Percentiles rank a stretch among this genome's conserved stretches.
phyloP scores from a whole-genome alignment of 352 stramenopile genomes.

The Phytophthora syringae region DNA sequence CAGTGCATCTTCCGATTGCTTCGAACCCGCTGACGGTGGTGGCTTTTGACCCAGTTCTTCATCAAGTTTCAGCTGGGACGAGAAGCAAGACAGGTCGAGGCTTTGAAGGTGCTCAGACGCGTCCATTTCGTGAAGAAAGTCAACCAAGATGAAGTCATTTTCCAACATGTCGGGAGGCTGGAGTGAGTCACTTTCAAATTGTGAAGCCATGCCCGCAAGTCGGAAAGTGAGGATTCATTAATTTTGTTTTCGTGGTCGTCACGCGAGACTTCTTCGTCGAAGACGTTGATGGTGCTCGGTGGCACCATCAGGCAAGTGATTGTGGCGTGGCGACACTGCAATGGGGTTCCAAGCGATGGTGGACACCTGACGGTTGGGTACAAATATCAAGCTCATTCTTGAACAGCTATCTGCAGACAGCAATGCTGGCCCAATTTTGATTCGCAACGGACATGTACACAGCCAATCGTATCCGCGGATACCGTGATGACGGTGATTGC shows the following conservation, averaged over 20 bases:
- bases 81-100: not conserved
- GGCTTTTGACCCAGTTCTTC: not conserved
- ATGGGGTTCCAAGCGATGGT: not conserved
- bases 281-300: not conserved
- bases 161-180: conserved; percentile 13
- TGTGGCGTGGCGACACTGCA: conserved; percentile 4
- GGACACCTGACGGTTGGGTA: conserved; percentile 11
- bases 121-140: conserved; percentile 32
- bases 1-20: not conserved
- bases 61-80: not conserved
- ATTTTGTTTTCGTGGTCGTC: not conserved
- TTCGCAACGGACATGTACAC: too few species aligned
- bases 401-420: too few species aligned
- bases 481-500: too few species aligned
- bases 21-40: not conserved
- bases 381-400: conserved; percentile 24
- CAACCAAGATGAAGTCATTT: conserved; percentile 16
- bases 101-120: conserved; percentile 13
- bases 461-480: too few species aligned
- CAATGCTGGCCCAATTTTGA: too few species aligned
- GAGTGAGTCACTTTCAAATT: not conserved
- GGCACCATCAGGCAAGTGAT: conserved; percentile 1
- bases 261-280: not conserved
- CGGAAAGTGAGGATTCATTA: conserved; percentile 22
- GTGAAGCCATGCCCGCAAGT: conserved; percentile 23